Evolutionary conservation across 2,329 filamentous ascomycete species (phyloP), one percentile per base, ranked within the genome.

Genomic region (Penicillium sp.): DNA sequence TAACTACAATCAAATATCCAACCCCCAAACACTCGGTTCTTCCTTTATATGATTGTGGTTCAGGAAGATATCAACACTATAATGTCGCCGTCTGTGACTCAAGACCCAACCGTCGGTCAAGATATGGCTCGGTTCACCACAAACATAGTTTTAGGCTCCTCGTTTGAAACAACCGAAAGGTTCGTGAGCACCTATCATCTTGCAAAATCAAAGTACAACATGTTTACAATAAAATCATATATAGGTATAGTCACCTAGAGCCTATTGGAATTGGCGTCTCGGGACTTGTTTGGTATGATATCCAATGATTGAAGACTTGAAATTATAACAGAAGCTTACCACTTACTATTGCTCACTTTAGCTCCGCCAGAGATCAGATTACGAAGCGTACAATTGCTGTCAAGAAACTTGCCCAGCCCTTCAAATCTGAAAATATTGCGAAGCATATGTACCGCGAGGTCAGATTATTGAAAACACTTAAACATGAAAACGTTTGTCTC

Each of bases 381-480:
- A 96, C 93, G 56, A 90, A 87, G 76, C 92, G 96, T 77, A 92
- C 92, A 77, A 95, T 99, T 58, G 95, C 95, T 58, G 92, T 99
- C 74, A 99, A 99, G 85, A 99, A 99, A 85, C 98, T 99, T 72
- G 97, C 98, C 91, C 98, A 98, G 82, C 95, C 95, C 8, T 99
- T 99, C 80, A 96, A 92, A 83, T 98, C 95, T n/a, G 92, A 93
- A 0, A 93, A 97, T 57, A 84, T 99, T 49, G 95, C 95, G 54
- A 98, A 98, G 82, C 86, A 95, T 73, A 98, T 95, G 66, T 98
- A 97, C 77, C 88, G 95, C 72, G 95, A 99, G 78, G 81, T 99
- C 72, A 98, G 98, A 82, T 85, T 99, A 60, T 82, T 98, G 71
- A 98, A 98, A 83, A 93, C 98, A 72, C 82, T 99, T 59, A 88